Percentiles rank a stretch among this genome's conserved stretches.
Conservation (phyloP, 2,329 filamentous ascomycete species). For the Clarireedia homoeocarpa region DNA sequence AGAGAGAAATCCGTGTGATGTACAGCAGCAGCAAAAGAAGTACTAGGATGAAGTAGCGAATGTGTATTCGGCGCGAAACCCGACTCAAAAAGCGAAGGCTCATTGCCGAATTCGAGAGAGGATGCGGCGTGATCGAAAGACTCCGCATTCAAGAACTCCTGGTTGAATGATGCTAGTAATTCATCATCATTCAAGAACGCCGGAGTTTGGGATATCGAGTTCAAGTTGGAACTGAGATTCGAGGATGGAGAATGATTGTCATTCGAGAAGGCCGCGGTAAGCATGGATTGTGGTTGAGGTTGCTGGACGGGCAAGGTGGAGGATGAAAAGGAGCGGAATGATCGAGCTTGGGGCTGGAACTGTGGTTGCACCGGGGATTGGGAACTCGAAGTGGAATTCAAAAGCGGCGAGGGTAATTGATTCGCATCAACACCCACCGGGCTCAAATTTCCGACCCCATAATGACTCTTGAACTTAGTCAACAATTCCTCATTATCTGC, state of each 20-base stretch:
- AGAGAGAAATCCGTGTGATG: not conserved
- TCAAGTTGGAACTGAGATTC: not conserved
- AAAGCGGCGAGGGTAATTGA: not conserved
- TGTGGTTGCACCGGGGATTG: not conserved
- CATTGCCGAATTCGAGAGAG: too few relatives aligned
- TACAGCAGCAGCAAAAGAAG: not conserved
- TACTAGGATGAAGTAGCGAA: too few relatives aligned
- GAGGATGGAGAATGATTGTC: not conserved
- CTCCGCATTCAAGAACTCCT: slow-evolving; percentile 6
- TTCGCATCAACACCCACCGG: not conserved
- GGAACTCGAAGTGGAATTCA: not conserved
- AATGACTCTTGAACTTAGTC: slow-evolving; percentile 37
- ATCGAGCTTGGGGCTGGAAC: not conserved
- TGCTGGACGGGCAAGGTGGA: not conserved
- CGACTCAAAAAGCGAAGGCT: too few relatives aligned
- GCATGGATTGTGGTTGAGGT: not conserved
- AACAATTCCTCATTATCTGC: slow-evolving; percentile 47
- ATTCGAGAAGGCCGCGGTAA: not conserved
- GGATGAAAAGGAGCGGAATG: not conserved
- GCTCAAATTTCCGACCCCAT: not conserved
- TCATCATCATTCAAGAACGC: slow-evolving; percentile 15
- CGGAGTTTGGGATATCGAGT: not conserved
- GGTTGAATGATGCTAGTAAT: slow-evolving; percentile 17
- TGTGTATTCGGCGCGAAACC: too few relatives aligned
- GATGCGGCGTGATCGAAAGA: too few relatives aligned